Percentiles rank a stretch among this genome's conserved stretches.
These are phyloP conservation scores for Phytophthora tubulina DNA, from an alignment of 352 stramenopile genomes.

Conservation along the genomic window DNA sequence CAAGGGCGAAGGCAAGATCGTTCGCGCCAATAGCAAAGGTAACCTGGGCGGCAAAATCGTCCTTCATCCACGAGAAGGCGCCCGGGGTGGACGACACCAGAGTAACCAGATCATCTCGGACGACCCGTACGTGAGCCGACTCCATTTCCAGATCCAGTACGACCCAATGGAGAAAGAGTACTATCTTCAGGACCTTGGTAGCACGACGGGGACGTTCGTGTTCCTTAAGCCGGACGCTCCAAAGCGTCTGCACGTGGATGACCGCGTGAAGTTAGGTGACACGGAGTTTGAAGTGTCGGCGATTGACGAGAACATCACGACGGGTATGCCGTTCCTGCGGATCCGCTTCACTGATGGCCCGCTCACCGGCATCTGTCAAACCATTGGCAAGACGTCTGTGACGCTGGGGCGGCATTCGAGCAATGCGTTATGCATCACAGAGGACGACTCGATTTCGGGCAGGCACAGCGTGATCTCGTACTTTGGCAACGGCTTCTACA, in stretches of 20 bases:
- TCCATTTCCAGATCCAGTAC: conserved; percentile 86
- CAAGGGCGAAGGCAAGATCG: conserved; percentile 39
- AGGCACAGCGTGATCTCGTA: conserved; percentile 78
- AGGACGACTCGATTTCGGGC: conserved; percentile 85
- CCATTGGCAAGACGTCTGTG: conserved; percentile 77
- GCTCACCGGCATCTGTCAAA: conserved; percentile 74
- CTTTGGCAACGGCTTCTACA: conserved; percentile 84
- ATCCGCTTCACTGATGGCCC: conserved; percentile 84
- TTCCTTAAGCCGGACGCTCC: conserved; percentile 78
- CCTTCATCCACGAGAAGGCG: conserved; percentile 69
- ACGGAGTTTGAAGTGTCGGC: conserved; percentile 84
- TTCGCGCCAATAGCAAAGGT: conserved; percentile 23
- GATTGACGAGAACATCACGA: conserved; percentile 74
- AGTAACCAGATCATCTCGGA: conserved; percentile 90
- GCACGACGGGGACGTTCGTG: conserved; percentile 83
- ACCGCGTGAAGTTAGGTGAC: conserved; percentile 83
- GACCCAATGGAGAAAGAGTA: conserved; percentile 88
- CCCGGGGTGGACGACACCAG: conserved; percentile 71
- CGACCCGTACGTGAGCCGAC: conserved; percentile 85
- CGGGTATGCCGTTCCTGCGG: conserved; percentile 76
- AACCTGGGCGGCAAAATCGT: conserved; percentile 60
- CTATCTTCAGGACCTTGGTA: conserved; percentile 82
- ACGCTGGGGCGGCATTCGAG: conserved; percentile 77
- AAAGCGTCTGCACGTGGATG: conserved; percentile 74
- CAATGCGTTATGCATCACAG: conserved; percentile 85